Evolutionary conservation across 202 grass and related monocot species (phyloP).

Genomic region (Panicum virgatum): DNA sequence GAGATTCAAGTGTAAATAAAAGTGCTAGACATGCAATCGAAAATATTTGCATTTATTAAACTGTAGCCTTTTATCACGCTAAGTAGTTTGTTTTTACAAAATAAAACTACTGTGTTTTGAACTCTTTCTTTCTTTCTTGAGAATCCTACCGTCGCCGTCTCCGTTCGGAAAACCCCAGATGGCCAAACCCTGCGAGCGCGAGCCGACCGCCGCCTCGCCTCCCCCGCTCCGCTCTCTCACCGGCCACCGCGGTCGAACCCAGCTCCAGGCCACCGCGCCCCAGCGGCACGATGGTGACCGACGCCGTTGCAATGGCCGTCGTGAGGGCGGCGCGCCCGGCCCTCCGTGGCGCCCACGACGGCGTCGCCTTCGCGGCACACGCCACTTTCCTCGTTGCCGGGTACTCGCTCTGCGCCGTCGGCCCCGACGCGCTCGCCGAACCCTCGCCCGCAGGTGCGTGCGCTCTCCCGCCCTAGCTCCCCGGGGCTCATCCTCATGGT

Average conservation of each 20-base stretch:
- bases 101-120: too few species aligned
- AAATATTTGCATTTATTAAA: too few species aligned
- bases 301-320: slow-evolving; percentile 67
- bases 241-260: neutral
- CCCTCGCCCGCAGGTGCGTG: slow-evolving; percentile 52
- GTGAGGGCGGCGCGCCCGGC: slow-evolving; percentile 71
- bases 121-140: too few species aligned
- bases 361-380: slow-evolving; percentile 73
- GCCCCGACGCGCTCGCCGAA: slow-evolving; percentile 50
- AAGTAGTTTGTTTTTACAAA: too few species aligned
- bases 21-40: too few species aligned
- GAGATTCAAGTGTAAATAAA: too few species aligned
- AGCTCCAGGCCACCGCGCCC: neutral
- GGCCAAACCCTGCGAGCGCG: too few species aligned
- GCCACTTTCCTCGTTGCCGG: slow-evolving; percentile 71
- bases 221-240: neutral
- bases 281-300: slow-evolving; percentile 51
- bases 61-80: too few species aligned
- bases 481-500: neutral
- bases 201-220: neutral
- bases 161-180: too few species aligned
- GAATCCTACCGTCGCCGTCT: too few species aligned
- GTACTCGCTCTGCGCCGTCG: slow-evolving; percentile 70
- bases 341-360: slow-evolving; percentile 77
- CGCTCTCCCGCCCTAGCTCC: neutral